Conservation (phyloP, 2,329 filamentous ascomycete species). For the Fusarium sp. region DNA sequence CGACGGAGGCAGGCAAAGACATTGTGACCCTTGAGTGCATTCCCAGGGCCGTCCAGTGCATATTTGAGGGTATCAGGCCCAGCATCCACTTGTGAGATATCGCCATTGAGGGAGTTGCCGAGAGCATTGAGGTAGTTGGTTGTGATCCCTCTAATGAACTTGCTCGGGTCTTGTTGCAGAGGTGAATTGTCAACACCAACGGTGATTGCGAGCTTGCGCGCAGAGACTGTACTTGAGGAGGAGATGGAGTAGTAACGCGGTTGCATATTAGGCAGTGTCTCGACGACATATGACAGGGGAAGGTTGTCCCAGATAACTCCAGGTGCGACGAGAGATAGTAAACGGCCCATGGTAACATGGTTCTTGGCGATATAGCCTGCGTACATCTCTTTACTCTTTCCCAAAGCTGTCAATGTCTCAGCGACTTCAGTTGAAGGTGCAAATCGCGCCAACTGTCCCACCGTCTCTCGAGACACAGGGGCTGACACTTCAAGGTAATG, state of each 20-base stretch:
- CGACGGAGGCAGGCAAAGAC: constrained; percentile 43
- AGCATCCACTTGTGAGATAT: background rate
- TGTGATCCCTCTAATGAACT: constrained; percentile 41
- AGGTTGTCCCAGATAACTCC: constrained; percentile 41
- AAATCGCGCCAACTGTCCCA: constrained; percentile 57
- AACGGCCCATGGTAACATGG: constrained; percentile 46
- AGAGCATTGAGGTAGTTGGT: constrained; percentile 49
- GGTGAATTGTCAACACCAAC: constrained; percentile 39
- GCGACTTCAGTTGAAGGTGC: constrained; percentile 63
- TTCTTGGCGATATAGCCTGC: constrained; percentile 38
- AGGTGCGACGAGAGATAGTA: constrained; percentile 38
- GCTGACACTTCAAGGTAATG: constrained; percentile 61
- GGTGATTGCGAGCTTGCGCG: constrained; percentile 45
- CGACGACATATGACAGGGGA: constrained; percentile 66
- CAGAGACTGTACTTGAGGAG: constrained; percentile 60
- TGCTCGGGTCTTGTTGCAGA: constrained; percentile 27
- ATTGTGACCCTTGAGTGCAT: constrained; percentile 31
- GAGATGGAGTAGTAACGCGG: constrained; percentile 74
- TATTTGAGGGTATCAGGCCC: constrained; percentile 11
- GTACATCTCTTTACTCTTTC: constrained; percentile 43
- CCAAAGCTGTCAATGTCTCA: constrained; percentile 9
- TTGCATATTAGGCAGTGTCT: constrained; percentile 64
- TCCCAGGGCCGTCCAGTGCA: constrained; percentile 33
- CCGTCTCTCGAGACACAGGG: constrained; percentile 57
- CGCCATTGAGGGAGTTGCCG: constrained; percentile 23